Percentiles rank a stretch among this genome's conserved stretches.
Evolutionary conservation across 176 grass and related monocot species (phyloP).

Genomic region (Musa itinerans): DNA sequence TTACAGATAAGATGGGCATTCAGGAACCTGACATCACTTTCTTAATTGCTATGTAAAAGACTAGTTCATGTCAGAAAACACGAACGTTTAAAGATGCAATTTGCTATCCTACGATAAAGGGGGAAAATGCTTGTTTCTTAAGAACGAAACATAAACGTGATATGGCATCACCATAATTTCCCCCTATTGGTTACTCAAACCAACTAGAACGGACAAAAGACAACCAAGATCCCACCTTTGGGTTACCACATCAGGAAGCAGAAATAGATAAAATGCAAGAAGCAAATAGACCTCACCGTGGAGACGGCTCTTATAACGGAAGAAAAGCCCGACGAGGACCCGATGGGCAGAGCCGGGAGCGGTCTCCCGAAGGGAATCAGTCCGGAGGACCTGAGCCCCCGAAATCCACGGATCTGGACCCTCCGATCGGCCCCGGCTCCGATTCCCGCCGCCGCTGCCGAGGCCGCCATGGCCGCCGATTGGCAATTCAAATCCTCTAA

Average conservation of each 20-base stretch:
- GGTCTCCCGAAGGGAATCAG: constrained; percentile 25
- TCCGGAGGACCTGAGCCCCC: constrained; percentile 36
- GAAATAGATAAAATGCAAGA: background rate
- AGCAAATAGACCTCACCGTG: constrained; percentile 27
- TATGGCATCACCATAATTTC: too few species aligned
- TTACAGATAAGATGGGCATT: too few species aligned
- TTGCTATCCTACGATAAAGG: too few species aligned
- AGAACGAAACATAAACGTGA: too few species aligned
- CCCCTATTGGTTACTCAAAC: too few species aligned
- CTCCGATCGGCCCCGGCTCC: constrained; percentile 26
- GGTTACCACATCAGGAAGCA: background rate
- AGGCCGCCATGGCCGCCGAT: constrained; percentile 4
- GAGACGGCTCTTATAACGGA: constrained; percentile 39
- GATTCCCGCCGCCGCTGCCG: constrained; percentile 28
- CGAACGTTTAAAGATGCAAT: too few species aligned
- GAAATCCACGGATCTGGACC: constrained; percentile 23
- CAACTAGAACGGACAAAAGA: too few species aligned
- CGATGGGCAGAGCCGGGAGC: background rate
- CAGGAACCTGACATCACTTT: too few species aligned
- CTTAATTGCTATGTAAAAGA: too few species aligned
- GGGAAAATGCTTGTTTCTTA: too few species aligned
- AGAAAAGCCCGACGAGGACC: constrained; percentile 2
- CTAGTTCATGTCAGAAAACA: too few species aligned
- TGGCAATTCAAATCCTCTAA: too few species aligned
- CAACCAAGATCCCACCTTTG: background rate